Conservation (phyloP, 1,284 basidiomycete genomes). For the Cryptococcus sp. region DNA sequence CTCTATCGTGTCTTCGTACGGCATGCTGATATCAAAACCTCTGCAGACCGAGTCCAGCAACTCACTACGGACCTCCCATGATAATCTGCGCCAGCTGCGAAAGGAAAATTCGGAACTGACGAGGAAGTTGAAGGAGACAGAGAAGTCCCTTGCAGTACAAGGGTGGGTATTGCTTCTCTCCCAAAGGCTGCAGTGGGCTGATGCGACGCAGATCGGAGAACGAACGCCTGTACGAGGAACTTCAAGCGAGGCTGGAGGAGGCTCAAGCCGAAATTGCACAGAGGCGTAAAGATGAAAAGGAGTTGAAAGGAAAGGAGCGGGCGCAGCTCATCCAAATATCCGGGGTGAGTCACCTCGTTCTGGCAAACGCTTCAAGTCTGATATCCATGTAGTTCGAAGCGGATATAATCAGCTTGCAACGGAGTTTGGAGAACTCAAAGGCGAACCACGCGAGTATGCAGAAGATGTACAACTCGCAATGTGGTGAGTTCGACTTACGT, state of each 20-base stretch:
- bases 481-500: slow-evolving; percentile 58
- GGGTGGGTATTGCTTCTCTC: slow-evolving; percentile 28
- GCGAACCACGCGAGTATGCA: slow-evolving; percentile 70
- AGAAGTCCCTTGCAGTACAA: slow-evolving; percentile 61
- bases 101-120: slow-evolving; percentile 70
- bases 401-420: slow-evolving; percentile 72
- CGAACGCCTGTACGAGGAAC: slow-evolving; percentile 72
- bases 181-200: not conserved
- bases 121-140: slow-evolving; percentile 70
- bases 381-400: slow-evolving; percentile 63
- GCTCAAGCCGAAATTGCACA: slow-evolving; percentile 67
- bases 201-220: slow-evolving; percentile 58
- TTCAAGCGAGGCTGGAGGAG: slow-evolving; percentile 72
- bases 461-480: slow-evolving; percentile 82
- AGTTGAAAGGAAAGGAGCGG: slow-evolving; percentile 73
- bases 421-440: slow-evolving; percentile 68
- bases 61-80: slow-evolving; percentile 52
- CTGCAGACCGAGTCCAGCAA: slow-evolving; percentile 38
- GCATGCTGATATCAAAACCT: slow-evolving; percentile 5
- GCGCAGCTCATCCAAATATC: slow-evolving; percentile 50
- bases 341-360: slow-evolving; percentile 29
- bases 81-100: slow-evolving; percentile 68
- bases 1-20: not conserved
- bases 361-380: not conserved
- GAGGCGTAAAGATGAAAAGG: slow-evolving; percentile 83